phyloP scores from a whole-genome alignment of 352 stramenopile species.

The Globisporangium paddicum region DNA sequence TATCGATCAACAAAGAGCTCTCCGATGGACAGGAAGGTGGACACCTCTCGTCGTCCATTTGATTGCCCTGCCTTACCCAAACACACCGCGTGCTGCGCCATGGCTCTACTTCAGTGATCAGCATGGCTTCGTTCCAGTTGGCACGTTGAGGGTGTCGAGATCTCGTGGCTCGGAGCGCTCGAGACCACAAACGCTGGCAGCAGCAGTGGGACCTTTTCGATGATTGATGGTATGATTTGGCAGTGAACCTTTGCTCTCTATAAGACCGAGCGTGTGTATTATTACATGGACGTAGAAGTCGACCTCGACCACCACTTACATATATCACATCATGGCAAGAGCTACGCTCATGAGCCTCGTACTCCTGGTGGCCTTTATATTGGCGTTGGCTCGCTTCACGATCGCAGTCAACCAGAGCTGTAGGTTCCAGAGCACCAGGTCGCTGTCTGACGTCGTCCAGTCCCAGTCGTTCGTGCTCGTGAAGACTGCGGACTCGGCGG shows the following conservation, averaged over 20 bases:
- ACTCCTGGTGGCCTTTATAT: neutral
- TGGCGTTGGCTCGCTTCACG: neutral
- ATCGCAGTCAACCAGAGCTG: neutral
- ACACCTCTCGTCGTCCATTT: too few species aligned
- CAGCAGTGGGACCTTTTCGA: neutral
- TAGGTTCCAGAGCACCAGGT: neutral
- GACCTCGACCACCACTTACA: too few species aligned
- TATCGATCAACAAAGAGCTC: too few species aligned
- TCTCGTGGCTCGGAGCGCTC: neutral
- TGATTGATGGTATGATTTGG: neutral
- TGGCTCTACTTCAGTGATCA: too few species aligned
- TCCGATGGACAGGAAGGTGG: too few species aligned
- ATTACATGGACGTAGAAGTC: too few species aligned
- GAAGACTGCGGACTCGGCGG: neutral
- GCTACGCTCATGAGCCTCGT: neutral
- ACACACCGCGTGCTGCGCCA: too few species aligned
- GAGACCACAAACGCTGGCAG: neutral
- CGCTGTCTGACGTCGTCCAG: neutral
- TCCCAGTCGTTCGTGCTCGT: neutral
- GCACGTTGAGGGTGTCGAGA: neutral
- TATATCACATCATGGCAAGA: neutral
- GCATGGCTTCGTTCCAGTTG: neutral
- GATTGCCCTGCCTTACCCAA: too few species aligned
- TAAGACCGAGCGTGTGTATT: too few species aligned
- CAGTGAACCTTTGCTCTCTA: neutral